Evolutionary conservation across 441 rosid species (phyloP).

Genomic region (Isatis lusitanica): DNA sequence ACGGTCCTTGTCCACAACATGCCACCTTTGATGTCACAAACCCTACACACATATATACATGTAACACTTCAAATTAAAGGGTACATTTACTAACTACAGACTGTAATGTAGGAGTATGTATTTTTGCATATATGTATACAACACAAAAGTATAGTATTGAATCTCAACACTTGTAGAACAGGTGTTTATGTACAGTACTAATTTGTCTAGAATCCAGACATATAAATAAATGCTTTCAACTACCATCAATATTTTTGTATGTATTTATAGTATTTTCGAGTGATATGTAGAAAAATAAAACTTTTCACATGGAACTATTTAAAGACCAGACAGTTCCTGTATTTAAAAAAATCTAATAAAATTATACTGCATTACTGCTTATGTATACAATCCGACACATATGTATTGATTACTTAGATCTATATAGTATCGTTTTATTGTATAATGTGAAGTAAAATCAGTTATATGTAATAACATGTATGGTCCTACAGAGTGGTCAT

Average conservation of each 20-base stretch:
- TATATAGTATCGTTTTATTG: neutral
- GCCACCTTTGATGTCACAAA: constrained; percentile 71
- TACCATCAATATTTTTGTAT: neutral
- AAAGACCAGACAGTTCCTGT: constrained; percentile 15
- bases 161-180: neutral
- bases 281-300: neutral
- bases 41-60: constrained; percentile 38
- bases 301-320: constrained; percentile 5
- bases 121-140: neutral
- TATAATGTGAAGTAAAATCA: neutral
- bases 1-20: constrained; percentile 78
- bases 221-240: constrained; percentile 13
- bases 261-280: neutral
- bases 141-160: neutral
- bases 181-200: neutral
- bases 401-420: neutral
- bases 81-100: neutral
- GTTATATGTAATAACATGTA: constrained; percentile 6
- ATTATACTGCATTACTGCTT: neutral
- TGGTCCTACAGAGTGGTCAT: constrained; percentile 22
- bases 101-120: neutral
- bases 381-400: constrained; percentile 17
- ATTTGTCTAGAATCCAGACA: neutral
- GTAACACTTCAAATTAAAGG: neutral
- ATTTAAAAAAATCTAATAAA: neutral